Base-by-base conservation (phyloP, 805 yeast genomes). In the Torulaspora microellipsoides region DNA sequence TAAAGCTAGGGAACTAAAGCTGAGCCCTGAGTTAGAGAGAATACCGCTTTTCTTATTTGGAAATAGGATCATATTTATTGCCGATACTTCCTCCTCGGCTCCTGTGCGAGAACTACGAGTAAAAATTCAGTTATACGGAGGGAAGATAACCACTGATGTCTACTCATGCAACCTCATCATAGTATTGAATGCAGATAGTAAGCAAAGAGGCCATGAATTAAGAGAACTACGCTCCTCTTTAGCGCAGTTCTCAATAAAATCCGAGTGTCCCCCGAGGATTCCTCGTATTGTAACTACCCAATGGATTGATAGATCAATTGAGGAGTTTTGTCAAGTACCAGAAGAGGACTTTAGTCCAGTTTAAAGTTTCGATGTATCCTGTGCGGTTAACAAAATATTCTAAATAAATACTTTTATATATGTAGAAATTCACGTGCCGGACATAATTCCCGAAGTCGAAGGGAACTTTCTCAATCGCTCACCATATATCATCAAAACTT, bases 81-180 rank as follows among this genome's bases (percentile, higher is more conserved):
- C 64, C 1, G 45, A 48, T 9, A 30, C 13, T 9, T 31, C 29
- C 13, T 15, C 39, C 11, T 15, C 34, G 31, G 29, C 20, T 6
- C 27, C 38, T 5, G 29, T 17, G 14, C 25, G 48, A 13, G 30
- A 23, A 13, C 15, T 31, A 3, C 27, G 7, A 10, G 48, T 53
- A 15, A 40, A 41, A 25, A 64, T 75, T 12, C 64, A 67, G 27
- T 54, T 60, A 15, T 70, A 75, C 38, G 81, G 78, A 17, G 85
- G 80, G 1, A 62, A 59, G 2, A 35, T 68, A 3, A 55, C 69
- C 0, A 47, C 52, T 2, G 43, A 49, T 1, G 15, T 71, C 1
- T 45, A 40, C 3, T 58, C 60, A 3, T 64, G 73, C 34, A 66
- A 73, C 29, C 54, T 72, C 15, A 65, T 79, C 5, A 63, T 80